These are phyloP conservation scores for Angomonas desouzai DNA, from an alignment of 208 protist genomes.

Conservation along the genomic window DNA sequence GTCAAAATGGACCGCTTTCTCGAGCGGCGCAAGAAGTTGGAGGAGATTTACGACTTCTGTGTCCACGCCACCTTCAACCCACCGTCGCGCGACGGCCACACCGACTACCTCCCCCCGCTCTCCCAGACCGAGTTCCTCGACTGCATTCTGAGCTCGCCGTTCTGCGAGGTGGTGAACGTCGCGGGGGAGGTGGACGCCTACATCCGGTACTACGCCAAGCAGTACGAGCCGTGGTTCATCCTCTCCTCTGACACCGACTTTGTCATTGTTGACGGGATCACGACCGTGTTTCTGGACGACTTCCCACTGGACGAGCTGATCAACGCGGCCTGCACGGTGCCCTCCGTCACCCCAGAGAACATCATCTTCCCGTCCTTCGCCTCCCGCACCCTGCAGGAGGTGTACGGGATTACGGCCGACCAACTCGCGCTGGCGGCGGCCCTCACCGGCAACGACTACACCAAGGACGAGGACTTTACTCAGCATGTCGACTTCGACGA, in stretches of 20 bases:
- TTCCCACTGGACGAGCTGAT: constrained; percentile 12
- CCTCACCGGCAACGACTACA: constrained; percentile 25
- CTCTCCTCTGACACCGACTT: constrained; percentile 23
- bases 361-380: constrained; percentile 5
- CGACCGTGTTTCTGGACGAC: constrained; percentile 6
- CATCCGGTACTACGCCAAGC: constrained; percentile 13
- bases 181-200: constrained; percentile 21
- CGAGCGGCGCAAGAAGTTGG: constrained; percentile 9
- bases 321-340: background rate
- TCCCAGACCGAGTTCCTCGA: constrained; percentile 7
- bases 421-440: constrained; percentile 21
- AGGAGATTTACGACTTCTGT: constrained; percentile 19
- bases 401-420: constrained; percentile 6
- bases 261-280: constrained; percentile 16
- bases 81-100: constrained; percentile 6
- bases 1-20: constrained; percentile 5
- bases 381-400: constrained; percentile 6
- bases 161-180: constrained; percentile 15
- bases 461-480: constrained; percentile 8
- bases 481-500: background rate
- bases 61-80: constrained; percentile 8
- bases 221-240: constrained; percentile 13
- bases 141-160: background rate
- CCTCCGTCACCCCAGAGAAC: background rate
- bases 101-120: constrained; percentile 17